Conservation (phyloP, 139 green algal species). For the Pleodorina starrii region DNA sequence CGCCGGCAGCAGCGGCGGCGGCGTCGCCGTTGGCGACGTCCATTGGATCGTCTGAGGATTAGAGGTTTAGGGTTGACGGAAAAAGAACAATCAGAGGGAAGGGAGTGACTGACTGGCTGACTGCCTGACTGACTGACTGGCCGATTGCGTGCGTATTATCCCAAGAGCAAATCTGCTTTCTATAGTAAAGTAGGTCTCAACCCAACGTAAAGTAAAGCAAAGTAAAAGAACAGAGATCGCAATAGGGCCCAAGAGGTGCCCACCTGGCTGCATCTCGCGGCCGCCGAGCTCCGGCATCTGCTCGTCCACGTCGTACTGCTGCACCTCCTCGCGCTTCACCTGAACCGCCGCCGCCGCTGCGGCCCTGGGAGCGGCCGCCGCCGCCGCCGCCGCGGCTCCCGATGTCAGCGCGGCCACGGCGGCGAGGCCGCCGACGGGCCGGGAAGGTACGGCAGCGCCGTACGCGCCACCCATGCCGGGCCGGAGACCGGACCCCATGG, state of each 20-base stretch:
- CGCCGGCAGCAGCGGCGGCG: background rate
- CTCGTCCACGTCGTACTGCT: background rate
- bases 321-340: background rate
- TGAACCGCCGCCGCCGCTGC: background rate
- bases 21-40: background rate
- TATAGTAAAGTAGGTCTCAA: no score
- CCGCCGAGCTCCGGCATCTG: conserved; percentile 15
- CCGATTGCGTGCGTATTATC: no score
- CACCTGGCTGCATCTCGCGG: no score
- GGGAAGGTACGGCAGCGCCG: background rate
- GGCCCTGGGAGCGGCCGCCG: background rate
- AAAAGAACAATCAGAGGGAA: no score
- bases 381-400: background rate
- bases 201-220: no score
- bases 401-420: background rate
- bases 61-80: no score
- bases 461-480: background rate
- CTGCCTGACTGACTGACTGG: no score
- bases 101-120: no score
- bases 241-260: no score
- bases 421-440: no score
- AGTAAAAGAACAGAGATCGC: no score
- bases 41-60: background rate
- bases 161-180: no score
- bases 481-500: background rate